These are phyloP conservation scores for Blastomyces silverae DNA, from an alignment of 2,329 filamentous ascomycete genomes.

Conservation along the genomic window DNA sequence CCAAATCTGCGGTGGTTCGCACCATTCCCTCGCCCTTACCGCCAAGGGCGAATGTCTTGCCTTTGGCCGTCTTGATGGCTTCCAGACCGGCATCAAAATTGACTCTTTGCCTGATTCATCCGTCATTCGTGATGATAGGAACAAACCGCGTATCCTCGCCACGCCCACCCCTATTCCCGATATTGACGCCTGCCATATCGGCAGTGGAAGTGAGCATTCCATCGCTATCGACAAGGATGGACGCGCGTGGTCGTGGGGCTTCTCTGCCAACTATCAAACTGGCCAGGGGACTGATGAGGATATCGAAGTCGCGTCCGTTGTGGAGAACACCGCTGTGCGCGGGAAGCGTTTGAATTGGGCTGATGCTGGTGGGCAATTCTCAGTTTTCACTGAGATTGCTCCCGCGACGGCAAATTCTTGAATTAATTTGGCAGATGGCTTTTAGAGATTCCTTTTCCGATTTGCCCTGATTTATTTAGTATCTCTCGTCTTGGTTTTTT, in stretches of 20 bases:
- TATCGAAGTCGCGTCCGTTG: constrained; percentile 65
- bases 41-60: constrained; percentile 50
- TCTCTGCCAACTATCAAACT: constrained; percentile 73
- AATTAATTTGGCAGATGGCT: not conserved
- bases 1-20: constrained; percentile 63
- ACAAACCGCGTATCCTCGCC: constrained; percentile 63
- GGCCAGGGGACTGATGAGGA: constrained; percentile 74
- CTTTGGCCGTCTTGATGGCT: constrained; percentile 56
- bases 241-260: constrained; percentile 71
- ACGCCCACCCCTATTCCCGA: constrained; percentile 57
- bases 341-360: constrained; percentile 68
- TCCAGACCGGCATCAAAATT: constrained; percentile 55
- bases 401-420: constrained; percentile 8
- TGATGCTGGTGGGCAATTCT: constrained; percentile 80
- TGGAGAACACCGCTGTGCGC: constrained; percentile 77
- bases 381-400: constrained; percentile 35
- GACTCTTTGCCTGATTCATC: constrained; percentile 52
- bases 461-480: not conserved
- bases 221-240: constrained; percentile 64
- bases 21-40: constrained; percentile 62
- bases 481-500: not conserved
- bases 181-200: constrained; percentile 52
- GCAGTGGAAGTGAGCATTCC: constrained; percentile 64
- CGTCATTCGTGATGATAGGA: constrained; percentile 57
- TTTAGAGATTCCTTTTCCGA: not conserved